A percentile compares a stretch with the other conserved stretches of the same genome.
phyloP scores from a whole-genome alignment of 352 stramenopile species.

The Phytophthora sp. region DNA sequence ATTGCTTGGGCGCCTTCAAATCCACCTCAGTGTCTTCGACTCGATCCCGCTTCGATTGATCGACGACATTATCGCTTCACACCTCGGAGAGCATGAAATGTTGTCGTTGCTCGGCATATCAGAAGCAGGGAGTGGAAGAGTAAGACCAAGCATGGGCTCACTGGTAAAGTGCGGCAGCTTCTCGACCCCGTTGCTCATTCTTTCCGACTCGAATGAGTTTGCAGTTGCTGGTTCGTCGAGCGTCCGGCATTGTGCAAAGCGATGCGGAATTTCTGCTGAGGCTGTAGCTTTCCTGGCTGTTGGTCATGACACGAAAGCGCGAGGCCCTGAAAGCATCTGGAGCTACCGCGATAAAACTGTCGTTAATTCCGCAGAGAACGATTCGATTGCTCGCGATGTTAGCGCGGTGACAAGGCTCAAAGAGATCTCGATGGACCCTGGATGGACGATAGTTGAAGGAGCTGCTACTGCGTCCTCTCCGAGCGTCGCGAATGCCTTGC shows the following conservation, averaged over 20 bases:
- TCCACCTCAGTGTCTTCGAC: slow-evolving; percentile 44
- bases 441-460: slow-evolving; percentile 45
- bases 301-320: neutral
- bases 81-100: slow-evolving; percentile 32
- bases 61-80: slow-evolving; percentile 33
- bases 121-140: slow-evolving; percentile 15
- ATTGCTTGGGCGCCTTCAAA: slow-evolving; percentile 37
- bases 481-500: slow-evolving; percentile 32
- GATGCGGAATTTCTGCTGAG: slow-evolving; percentile 18
- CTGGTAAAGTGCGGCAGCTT: slow-evolving; percentile 15
- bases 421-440: slow-evolving; percentile 30
- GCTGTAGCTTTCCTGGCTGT: slow-evolving; percentile 24
- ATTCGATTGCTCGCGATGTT: slow-evolving; percentile 12
- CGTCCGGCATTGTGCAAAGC: slow-evolving; percentile 27
- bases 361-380: too few species aligned
- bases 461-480: slow-evolving; percentile 23
- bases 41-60: slow-evolving; percentile 24
- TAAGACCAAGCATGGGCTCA: slow-evolving; percentile 18
- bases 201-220: slow-evolving; percentile 26
- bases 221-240: slow-evolving; percentile 16
- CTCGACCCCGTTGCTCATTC: slow-evolving; percentile 29
- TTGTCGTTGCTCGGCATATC: slow-evolving; percentile 20
- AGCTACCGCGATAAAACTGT: slow-evolving; percentile 17
- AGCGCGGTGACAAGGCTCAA: slow-evolving; percentile 32
- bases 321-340: slow-evolving; percentile 5